Evolutionary conservation across 805 yeast genomes (phyloP), one percentile per base, ranked within the genome.

Genomic region (Candida vaughaniae): DNA sequence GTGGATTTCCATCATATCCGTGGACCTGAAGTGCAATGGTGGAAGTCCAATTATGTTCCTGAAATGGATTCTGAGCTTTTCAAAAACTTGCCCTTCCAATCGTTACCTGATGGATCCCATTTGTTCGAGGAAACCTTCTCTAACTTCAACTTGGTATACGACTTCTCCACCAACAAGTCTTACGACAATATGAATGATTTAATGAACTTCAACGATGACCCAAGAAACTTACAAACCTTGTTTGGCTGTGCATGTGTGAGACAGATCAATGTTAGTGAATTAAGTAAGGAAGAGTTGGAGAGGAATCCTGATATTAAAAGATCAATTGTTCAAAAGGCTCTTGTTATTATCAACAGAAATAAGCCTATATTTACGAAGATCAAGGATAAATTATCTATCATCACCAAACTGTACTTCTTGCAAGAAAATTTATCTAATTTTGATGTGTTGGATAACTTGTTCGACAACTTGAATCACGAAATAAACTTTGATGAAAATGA

Each of bases 91-190:
- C 95, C 99, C 3, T 93, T 93, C 54, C 97, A 90, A 56, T 95
- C 96, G 1, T 65, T 93, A 16, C 98, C 99, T 0, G 99, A 93
- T 61, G 98, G 98, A 4, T 82, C 95, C 2, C 99, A 93, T 58
- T 72, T 90, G 16, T 91, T 82, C 55, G 95, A 89, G 55, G 98
- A 93, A 58, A 89, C 95, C 1, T 88, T 90, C 53, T 82, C 95
- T 16, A 87, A 87, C 55, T 91, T 91, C 62, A 90, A 95, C 16
- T 64, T 91, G 29, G 73, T 84, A 5, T 85, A 79, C 53, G 88
- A 88, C 55, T 78, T 77, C 35, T 61, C 65, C 18, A 60, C 60
- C 20, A 60, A 67, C 15, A 50, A 49, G 17, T 67, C 78, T 9
- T 75, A 80, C 14, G 79, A 66, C 33, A 58, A 70, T 41, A 60